These are phyloP conservation scores for Obelidium mucronatum DNA, from an alignment of 192 early-diverging fungal genomes.

Conservation along the genomic window DNA sequence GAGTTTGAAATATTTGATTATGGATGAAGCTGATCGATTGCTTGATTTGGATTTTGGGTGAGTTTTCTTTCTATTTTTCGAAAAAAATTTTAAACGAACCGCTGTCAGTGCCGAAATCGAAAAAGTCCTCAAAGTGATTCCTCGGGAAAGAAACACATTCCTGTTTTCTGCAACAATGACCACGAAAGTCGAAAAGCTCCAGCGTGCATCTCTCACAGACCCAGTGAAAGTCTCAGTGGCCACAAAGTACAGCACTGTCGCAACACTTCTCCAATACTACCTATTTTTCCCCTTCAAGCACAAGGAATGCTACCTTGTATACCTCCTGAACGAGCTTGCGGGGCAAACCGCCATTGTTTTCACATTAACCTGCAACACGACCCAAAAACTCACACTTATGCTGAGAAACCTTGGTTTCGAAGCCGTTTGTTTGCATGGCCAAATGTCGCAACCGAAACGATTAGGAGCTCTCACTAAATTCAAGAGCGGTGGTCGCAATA, in stretches of 20 bases:
- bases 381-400: slow-evolving; percentile 85
- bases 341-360: slow-evolving; percentile 92
- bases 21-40: slow-evolving; percentile 94
- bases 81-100: slow-evolving; percentile 69
- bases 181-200: slow-evolving; percentile 96
- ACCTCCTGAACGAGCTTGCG: slow-evolving; percentile 92
- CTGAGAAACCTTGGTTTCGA: slow-evolving; percentile 93
- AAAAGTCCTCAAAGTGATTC: slow-evolving; percentile 90
- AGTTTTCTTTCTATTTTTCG: slow-evolving; percentile 28
- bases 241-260: slow-evolving; percentile 90
- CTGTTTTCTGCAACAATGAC: slow-evolving; percentile 99
- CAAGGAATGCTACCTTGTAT: slow-evolving; percentile 94
- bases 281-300: slow-evolving; percentile 95
- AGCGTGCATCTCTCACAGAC: slow-evolving; percentile 87
- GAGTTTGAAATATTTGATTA: slow-evolving; percentile 89
- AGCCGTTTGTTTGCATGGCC: slow-evolving; percentile 93
- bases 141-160: slow-evolving; percentile 90
- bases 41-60: slow-evolving; percentile 91
- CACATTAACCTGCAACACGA: slow-evolving; percentile 86
- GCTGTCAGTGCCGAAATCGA: slow-evolving; percentile 86
- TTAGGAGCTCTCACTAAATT: slow-evolving; percentile 94
- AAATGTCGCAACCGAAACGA: slow-evolving; percentile 91
- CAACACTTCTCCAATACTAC: slow-evolving; percentile 94
- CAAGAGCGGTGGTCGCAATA: slow-evolving; percentile 86
- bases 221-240: slow-evolving; percentile 97